Percentiles rank a stretch among this genome's conserved stretches.
Evolutionary conservation across 2,329 filamentous ascomycete species (phyloP).

Genomic region (Alternaria tenuissima): DNA sequence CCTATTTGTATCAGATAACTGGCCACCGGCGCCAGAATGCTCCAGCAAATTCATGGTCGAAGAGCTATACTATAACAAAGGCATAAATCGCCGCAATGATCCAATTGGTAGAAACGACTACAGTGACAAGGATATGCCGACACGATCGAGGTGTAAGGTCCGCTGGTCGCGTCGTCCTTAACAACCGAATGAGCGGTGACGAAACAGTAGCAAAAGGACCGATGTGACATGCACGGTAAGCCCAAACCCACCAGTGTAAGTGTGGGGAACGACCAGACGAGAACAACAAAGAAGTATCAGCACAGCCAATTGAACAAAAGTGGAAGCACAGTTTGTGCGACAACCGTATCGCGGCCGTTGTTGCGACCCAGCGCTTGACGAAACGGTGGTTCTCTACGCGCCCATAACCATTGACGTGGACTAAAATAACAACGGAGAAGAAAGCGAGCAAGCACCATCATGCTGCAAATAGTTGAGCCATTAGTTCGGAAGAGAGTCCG

Average conservation of each 20-base stretch:
- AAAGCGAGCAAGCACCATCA: conserved; percentile 1
- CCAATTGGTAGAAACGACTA: conserved; percentile 13
- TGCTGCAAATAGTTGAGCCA: conserved; percentile 23
- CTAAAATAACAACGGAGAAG: background rate
- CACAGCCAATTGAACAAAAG: conserved; percentile 2
- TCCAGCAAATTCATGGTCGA: conserved; percentile 5
- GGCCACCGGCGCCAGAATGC: conserved; percentile 7
- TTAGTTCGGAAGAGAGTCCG: conserved; percentile 35
- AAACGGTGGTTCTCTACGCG: conserved; percentile 20
- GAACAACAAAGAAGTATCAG: conserved; percentile 20
- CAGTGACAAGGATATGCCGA: conserved; percentile 11
- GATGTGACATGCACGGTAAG: conserved; percentile 28
- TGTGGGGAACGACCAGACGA: conserved; percentile 24
- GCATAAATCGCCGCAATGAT: conserved; percentile 5
- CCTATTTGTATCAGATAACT: conserved; percentile 7
- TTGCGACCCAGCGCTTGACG: conserved; percentile 17
- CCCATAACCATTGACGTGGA: background rate
- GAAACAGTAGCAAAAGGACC: conserved; percentile 32
- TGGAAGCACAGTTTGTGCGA: conserved; percentile 8
- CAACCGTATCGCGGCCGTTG: conserved; percentile 10
- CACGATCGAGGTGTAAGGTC: conserved; percentile 17
- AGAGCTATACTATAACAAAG: conserved; percentile 12
- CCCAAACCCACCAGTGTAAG: conserved; percentile 18
- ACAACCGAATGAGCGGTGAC: conserved; percentile 35
- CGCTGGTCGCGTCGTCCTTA: conserved; percentile 19